Base-by-base conservation (phyloP, 176 grass and related monocot species). In the Avena sativa region DNA sequence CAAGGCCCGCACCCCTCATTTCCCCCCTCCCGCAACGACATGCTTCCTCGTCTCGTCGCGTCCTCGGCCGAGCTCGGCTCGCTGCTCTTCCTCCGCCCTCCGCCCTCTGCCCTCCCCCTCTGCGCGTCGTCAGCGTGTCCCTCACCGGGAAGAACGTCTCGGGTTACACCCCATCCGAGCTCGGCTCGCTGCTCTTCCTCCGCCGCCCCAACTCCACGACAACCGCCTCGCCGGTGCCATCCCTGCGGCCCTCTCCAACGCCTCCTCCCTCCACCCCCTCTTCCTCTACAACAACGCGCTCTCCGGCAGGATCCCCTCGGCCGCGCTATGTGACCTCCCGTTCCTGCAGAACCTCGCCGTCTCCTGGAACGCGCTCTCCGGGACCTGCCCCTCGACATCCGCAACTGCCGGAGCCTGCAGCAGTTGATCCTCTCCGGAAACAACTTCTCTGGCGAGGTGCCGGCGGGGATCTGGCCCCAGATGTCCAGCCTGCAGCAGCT, bases 191-290 rank as follows among this genome's bases (percentile, higher is more conserved):
- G 44, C 87, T 93, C 6, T 98, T 98, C 83, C 93, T 98, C 85
- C 96, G 93, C 26, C 86, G 96, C 7, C 91, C 96, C 25, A 98
- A 90, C 81, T 88, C 9, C 96, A 98, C 13, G 92, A 83, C 6
- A 98, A 98, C 82, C 91, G 91, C 20, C 90, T 98, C 11, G 12
- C 87, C 0, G 89, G 96, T 13, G 48, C 19, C 71, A 63, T 98
- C 53, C 28, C 28, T 30, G 28, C 96, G 0, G 50, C 88, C 0
- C 88, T 98, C 9, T 89, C 94, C 71, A 96, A 94, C 81, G 92
- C 96, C 2, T 96, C 93, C 12, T 96, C 93, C 1, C 96, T 98
- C n/a, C 96, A 90, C 92, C 94, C 93, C 2, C 4, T 98, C 34
- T 96, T 90, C 79, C 90, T 98, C 50, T 93, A 98, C 86, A 83